Evolutionary conservation across 306 rosid genomes (phyloP).

Genomic region (Neltuma alba): DNA sequence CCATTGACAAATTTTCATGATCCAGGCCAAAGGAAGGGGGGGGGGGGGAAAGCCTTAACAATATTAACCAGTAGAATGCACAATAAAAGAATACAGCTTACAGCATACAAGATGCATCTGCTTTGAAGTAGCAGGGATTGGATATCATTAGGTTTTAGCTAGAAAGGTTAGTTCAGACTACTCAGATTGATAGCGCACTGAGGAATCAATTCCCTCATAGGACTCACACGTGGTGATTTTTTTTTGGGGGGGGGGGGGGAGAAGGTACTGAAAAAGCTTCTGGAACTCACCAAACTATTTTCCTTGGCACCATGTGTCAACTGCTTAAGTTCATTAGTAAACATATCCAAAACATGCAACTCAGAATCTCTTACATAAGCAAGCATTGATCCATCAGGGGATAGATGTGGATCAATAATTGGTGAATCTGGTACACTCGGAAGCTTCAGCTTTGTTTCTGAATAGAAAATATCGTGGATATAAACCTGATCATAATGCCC

Average conservation of each 20-base stretch:
- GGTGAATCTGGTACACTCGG: constrained; percentile 66
- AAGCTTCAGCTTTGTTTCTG: constrained; percentile 78
- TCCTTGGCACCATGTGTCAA: constrained; percentile 72
- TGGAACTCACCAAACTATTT: constrained; percentile 64
- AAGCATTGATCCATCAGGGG: constrained; percentile 88
- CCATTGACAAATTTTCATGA: constrained; percentile 20
- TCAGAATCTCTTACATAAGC: constrained; percentile 75
- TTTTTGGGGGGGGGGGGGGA: too few species aligned
- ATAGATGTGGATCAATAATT: constrained; percentile 85
- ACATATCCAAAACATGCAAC: constrained; percentile 72
- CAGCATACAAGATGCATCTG: constrained; percentile 26
- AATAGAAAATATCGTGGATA: constrained; percentile 67
- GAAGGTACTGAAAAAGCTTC: constrained; percentile 10
- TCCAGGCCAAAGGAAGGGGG: background rate
- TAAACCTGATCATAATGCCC: constrained; percentile 63
- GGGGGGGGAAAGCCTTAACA: constrained; percentile 22
- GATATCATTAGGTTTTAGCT: constrained; percentile 17
- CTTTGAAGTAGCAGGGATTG: constrained; percentile 14
- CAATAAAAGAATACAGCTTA: constrained; percentile 17
- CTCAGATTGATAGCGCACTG: background rate
- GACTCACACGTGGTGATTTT: constrained; percentile 17
- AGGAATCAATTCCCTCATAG: constrained; percentile 17
- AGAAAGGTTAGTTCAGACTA: constrained; percentile 2
- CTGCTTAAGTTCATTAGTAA: constrained; percentile 67
- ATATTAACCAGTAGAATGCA: constrained; percentile 12